A percentile compares a stretch with the other conserved stretches of the same genome.
Evolutionary conservation across 1,139 yeast genomes (phyloP).

Genomic region (Nematodospora anomalae): DNA sequence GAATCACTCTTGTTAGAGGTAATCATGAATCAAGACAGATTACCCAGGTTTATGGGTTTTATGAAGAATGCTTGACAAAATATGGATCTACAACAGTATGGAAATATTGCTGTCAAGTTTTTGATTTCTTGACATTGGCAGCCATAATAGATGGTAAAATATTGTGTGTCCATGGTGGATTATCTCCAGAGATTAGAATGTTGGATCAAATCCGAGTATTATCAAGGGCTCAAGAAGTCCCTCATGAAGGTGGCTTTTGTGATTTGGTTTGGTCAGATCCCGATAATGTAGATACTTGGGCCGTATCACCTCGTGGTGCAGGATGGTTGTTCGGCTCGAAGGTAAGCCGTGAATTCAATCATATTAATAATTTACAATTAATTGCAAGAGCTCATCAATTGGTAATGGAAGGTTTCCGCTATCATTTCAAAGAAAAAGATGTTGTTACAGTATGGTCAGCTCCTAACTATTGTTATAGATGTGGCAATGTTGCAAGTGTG

Average conservation of each 20-base stretch:
- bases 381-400: conserved; percentile 97
- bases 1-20: conserved; percentile 87
- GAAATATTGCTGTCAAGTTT: conserved; percentile 96
- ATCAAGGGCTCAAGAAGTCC: conserved; percentile 98
- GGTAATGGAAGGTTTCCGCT: conserved; percentile 97
- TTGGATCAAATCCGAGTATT: conserved; percentile 92
- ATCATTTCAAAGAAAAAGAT: conserved; percentile 91
- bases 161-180: conserved; percentile 93
- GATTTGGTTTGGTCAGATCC: conserved; percentile 98
- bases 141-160: conserved; percentile 94
- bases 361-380: conserved; percentile 79
- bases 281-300: conserved; percentile 97
- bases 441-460: conserved; percentile 99
- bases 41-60: conserved; percentile 93
- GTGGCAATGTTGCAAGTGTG: conserved; percentile 98
- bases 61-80: conserved; percentile 85
- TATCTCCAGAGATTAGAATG: conserved; percentile 97
- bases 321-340: conserved; percentile 96
- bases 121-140: conserved; percentile 88
- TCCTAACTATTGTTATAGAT: conserved; percentile 95
- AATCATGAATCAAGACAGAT: conserved; percentile 94
- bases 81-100: conserved; percentile 97
- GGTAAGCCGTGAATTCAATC: conserved; percentile 92
- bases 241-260: conserved; percentile 98
- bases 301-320: conserved; percentile 98